phyloP scores from a whole-genome alignment of 2,329 filamentous ascomycete species.

The Penicillium italicum region DNA sequence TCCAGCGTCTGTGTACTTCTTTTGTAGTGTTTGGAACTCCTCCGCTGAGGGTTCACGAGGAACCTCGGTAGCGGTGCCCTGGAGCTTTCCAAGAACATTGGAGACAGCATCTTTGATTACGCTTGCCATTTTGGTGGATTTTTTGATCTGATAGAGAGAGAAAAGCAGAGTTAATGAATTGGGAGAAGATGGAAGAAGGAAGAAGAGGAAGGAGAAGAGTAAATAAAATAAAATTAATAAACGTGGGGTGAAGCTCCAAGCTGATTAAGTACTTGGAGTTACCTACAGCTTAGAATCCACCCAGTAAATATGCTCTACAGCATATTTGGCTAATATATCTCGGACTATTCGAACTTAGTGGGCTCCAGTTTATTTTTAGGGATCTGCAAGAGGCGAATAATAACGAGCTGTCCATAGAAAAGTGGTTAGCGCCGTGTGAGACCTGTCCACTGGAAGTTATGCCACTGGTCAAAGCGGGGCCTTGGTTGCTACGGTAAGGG shows the following conservation, averaged over 20 bases:
- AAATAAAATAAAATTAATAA: conserved; percentile 14
- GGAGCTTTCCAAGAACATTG: conserved; percentile 49
- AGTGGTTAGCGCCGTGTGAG: conserved; percentile 14
- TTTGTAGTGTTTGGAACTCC: conserved; percentile 63
- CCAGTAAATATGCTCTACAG: conserved; percentile 7
- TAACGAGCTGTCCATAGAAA: conserved; percentile 9
- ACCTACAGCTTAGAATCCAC: background rate
- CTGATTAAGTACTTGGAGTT: conserved; percentile 3
- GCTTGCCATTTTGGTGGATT: conserved; percentile 34
- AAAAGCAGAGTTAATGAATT: background rate
- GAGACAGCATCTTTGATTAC: conserved; percentile 46
- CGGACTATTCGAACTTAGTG: background rate
- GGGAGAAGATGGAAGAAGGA: background rate
- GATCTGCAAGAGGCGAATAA: conserved; percentile 7
- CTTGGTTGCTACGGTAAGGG: background rate
- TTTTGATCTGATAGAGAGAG: background rate
- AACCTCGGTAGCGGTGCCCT: conserved; percentile 38
- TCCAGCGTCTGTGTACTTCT: conserved; percentile 68
- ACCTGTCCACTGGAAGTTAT: conserved; percentile 18
- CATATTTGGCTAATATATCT: conserved; percentile 1
- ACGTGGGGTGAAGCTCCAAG: conserved; percentile 28
- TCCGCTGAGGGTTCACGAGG: conserved; percentile 57
- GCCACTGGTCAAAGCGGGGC: conserved; percentile 11
- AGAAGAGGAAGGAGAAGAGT: conserved; percentile 10
- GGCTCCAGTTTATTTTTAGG: conserved; percentile 21